Base-by-base conservation (phyloP, 169 alveolate genomes). In the Eimeria maxima region DNA sequence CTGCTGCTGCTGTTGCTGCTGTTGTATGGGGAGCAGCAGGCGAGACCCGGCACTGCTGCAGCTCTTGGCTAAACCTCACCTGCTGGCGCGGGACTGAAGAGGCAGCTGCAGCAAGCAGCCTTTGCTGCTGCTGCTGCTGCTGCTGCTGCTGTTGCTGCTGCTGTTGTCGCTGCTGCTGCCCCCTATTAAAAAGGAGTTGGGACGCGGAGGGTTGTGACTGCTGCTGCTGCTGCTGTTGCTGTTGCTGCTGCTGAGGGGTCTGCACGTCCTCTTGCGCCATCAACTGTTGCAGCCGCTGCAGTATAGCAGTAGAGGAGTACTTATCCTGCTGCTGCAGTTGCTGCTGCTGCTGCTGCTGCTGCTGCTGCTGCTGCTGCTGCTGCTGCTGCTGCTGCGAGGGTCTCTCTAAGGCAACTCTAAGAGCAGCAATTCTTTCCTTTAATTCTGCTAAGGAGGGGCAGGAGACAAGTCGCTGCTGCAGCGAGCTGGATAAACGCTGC, bases 201-300 rank as follows among this genome's bases (percentile, higher is more conserved):
- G 57, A 50, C 14, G 6, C 78, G 10, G 7, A 27, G 44, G 27
- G 78, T 27, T 67, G 27, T 67, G 27, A 20, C 78, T 67, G 78
- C 78, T 67, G 78, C 14, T 67, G 78, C 78, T 67, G 78, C 78
- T 67, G 78, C 14, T 67, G 78, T 20, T 67, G 78, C 5, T 67
- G 78, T 20, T 67, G 78, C 78, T 67, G 78, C 44, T 67, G 57
- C 57, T 50, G 57, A 11, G 11, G 57, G 18, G 57, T 5, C 11
- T 50, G 57, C 57, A 50, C 57, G 11, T 5, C 78, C 78, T 67
- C 78, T 20, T 67, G 13, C 27, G 78, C 78, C 78, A 67, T 67
- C 78, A 67, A 67, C 27, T n/a, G 4, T 14, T 14, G 78, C 16
- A 67, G 78, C 78, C 78, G 78, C 78, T 67, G 78, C 27, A 67